These are phyloP conservation scores for Tricholoma hemisulphureum DNA, from an alignment of 768 basidiomycete species.

Conservation along the genomic window DNA sequence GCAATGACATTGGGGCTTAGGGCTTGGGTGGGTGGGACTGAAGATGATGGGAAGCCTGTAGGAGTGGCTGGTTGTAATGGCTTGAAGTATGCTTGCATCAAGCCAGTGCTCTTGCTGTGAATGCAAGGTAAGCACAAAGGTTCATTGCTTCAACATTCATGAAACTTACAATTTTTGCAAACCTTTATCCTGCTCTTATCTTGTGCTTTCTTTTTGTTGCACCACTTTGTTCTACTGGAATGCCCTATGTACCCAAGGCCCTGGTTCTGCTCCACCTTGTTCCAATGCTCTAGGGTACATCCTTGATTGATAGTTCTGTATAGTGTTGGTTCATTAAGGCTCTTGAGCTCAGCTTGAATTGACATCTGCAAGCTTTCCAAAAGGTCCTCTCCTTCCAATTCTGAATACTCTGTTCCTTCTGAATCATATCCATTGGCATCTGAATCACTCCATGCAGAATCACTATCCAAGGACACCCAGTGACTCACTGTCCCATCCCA, in stretches of 20 bases:
- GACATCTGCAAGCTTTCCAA: too few relatives aligned
- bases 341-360: too few relatives aligned
- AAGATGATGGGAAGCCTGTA: too few relatives aligned
- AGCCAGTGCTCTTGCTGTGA: background rate
- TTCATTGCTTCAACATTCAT: too few relatives aligned
- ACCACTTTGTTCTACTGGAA: slow-evolving; percentile 4
- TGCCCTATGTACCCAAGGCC: slow-evolving; percentile 13
- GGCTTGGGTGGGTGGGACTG: too few relatives aligned
- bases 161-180: background rate
- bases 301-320: background rate
- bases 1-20: too few relatives aligned
- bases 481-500: too few relatives aligned
- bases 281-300: slow-evolving; percentile 2
- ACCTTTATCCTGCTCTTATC: background rate
- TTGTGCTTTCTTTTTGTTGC: background rate
- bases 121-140: background rate
- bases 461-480: too few relatives aligned
- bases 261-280: slow-evolving; percentile 8
- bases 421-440: too few relatives aligned
- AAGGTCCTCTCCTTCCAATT: too few relatives aligned
- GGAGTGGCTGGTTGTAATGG: background rate
- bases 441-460: too few relatives aligned
- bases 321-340: background rate
- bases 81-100: background rate
- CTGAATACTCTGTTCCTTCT: too few relatives aligned